Evolutionary conservation across 768 basidiomycete species (phyloP).

Genomic region (Dioszegia crocea): DNA sequence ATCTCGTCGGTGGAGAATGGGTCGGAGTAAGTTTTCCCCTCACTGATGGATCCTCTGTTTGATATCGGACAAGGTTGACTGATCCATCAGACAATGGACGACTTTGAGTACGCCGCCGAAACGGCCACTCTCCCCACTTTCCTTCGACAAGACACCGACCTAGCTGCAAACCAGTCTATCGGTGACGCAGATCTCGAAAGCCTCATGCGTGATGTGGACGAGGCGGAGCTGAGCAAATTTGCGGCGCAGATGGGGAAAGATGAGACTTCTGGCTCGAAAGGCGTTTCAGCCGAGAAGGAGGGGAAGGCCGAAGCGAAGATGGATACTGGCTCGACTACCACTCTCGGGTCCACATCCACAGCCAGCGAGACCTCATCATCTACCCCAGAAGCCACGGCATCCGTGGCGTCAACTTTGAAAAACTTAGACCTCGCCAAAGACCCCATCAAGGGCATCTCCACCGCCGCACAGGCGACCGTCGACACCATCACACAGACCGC

Average conservation of each 20-base stretch:
- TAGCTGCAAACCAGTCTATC: slow-evolving; percentile 14
- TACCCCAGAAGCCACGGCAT: too few species aligned
- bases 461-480: too few species aligned
- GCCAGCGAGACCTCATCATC: too few species aligned
- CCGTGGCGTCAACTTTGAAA: too few species aligned
- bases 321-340: not conserved
- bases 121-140: slow-evolving; percentile 27
- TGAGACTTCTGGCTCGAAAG: too few species aligned
- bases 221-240: slow-evolving; percentile 30
- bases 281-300: not conserved
- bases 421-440: too few species aligned
- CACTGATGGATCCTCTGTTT: too few species aligned
- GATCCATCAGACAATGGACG: slow-evolving; percentile 40
- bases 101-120: slow-evolving; percentile 45
- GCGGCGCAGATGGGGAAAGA: slow-evolving; percentile 24
- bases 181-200: slow-evolving; percentile 36
- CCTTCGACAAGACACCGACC: slow-evolving; percentile 38
- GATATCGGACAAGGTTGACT: not conserved
- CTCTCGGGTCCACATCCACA: too few species aligned
- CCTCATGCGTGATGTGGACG: slow-evolving; percentile 39
- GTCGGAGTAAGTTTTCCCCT: slow-evolving; percentile 33
- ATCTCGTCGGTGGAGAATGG: slow-evolving; percentile 45
- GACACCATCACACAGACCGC: too few species aligned
- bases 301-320: not conserved
- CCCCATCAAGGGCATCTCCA: too few species aligned